Evolutionary conservation across 768 basidiomycete species (phyloP).

Genomic region (Agaricus subrufescens): DNA sequence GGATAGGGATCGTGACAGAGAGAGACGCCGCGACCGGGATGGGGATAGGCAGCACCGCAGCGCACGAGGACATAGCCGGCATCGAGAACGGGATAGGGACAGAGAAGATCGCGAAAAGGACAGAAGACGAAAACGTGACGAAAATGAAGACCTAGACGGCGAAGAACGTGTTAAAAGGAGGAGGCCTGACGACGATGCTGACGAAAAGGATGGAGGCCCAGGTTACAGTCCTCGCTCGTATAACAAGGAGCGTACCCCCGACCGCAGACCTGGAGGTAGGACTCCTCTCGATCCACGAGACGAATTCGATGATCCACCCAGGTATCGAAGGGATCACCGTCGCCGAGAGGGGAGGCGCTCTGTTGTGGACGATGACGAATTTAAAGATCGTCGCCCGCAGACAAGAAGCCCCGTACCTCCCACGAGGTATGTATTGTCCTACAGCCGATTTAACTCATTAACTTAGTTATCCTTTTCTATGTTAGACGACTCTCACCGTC

Average conservation of each 20-base stretch:
- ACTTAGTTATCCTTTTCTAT: neutral
- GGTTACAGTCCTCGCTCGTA: constrained; percentile 50
- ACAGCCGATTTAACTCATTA: neutral
- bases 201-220: constrained; percentile 34
- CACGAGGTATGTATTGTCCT: constrained; percentile 34
- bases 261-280: constrained; percentile 49
- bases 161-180: constrained; percentile 61
- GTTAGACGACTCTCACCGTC: constrained; percentile 65
- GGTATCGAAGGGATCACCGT: constrained; percentile 29
- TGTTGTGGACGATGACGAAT: constrained; percentile 37
- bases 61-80: constrained; percentile 40
- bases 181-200: constrained; percentile 49
- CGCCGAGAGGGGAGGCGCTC: constrained; percentile 33
- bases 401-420: constrained; percentile 39
- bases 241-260: constrained; percentile 37
- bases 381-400: constrained; percentile 26
- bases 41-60: constrained; percentile 43
- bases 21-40: constrained; percentile 48
- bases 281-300: constrained; percentile 50
- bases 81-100: constrained; percentile 51
- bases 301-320: constrained; percentile 55
- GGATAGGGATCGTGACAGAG: constrained; percentile 45
- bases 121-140: constrained; percentile 38
- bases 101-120: constrained; percentile 54
- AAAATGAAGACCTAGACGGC: constrained; percentile 23